Evolutionary conservation across 1,139 yeast species (phyloP).

Genomic region (Yamadazyma trypodendri): DNA sequence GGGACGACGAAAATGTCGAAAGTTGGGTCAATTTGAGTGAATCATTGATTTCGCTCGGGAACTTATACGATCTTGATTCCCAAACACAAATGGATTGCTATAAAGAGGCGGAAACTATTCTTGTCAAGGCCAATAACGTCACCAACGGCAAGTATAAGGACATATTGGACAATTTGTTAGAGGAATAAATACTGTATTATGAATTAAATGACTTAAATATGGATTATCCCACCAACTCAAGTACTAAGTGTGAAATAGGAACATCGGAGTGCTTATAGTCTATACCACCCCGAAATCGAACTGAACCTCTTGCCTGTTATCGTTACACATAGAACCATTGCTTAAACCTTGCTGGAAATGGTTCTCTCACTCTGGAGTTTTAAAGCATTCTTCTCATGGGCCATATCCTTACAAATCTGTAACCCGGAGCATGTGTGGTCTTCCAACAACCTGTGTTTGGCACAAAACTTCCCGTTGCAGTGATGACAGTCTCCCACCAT

Average conservation of each 20-base stretch:
- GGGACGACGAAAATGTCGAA: constrained; percentile 73
- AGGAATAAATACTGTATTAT: constrained; percentile 6
- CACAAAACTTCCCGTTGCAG: constrained; percentile 85
- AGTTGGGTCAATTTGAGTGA: constrained; percentile 84
- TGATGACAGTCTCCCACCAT: constrained; percentile 88
- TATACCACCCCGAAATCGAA: background rate
- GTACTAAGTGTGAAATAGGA: no score
- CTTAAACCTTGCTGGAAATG: constrained; percentile 27
- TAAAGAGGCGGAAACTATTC: constrained; percentile 60
- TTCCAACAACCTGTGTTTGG: constrained; percentile 83
- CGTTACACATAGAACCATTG: constrained; percentile 2
- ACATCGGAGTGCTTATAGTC: background rate
- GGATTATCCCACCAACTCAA: background rate
- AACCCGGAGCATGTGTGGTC: constrained; percentile 81
- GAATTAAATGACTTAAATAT: background rate
- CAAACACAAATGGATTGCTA: constrained; percentile 65
- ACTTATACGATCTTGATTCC: constrained; percentile 63
- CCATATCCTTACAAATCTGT: constrained; percentile 75
- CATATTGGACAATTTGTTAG: constrained; percentile 47
- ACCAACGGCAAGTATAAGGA: constrained; percentile 72
- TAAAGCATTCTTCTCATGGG: constrained; percentile 51
- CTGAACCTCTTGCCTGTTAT: background rate
- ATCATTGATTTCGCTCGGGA: constrained; percentile 76
- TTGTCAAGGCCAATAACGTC: constrained; percentile 68
- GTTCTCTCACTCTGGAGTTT: constrained; percentile 46